phyloP scores from a whole-genome alignment of 2,329 filamentous ascomycete genomes.

The Calonectria pauciramosa region DNA sequence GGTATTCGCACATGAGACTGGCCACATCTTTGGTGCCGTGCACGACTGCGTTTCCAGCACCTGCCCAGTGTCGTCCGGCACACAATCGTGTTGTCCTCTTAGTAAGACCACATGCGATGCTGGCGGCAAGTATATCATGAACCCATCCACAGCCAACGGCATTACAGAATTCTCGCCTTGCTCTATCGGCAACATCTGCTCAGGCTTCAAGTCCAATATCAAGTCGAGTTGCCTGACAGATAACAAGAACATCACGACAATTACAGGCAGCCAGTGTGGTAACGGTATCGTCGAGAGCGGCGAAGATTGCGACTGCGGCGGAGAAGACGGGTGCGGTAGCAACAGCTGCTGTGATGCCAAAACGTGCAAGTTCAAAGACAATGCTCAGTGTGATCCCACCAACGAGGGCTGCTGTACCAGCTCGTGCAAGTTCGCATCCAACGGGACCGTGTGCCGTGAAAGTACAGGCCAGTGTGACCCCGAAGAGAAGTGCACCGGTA shows the following conservation, averaged over 20 bases:
- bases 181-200: conserved; percentile 93
- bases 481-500: conserved; percentile 84
- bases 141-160: conserved; percentile 82
- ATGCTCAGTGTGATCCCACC: conserved; percentile 82
- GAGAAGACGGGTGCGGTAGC: conserved; percentile 75
- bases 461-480: conserved; percentile 89
- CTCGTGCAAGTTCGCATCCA: conserved; percentile 75
- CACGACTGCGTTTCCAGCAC: conserved; percentile 86
- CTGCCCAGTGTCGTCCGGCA: conserved; percentile 73
- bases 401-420: conserved; percentile 86
- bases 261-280: conserved; percentile 88
- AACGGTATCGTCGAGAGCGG: conserved; percentile 97
- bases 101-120: conserved; percentile 79
- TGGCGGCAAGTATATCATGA: conserved; percentile 90
- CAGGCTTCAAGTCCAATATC: conserved; percentile 83
- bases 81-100: conserved; percentile 83
- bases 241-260: conserved; percentile 86
- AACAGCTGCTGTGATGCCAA: conserved; percentile 87
- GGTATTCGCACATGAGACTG: conserved; percentile 93
- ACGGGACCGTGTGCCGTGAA: conserved; percentile 82
- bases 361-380: conserved; percentile 86
- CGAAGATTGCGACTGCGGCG: conserved; percentile 97
- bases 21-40: conserved; percentile 95
- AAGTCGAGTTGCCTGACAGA: conserved; percentile 83
- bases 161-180: conserved; percentile 90